Conservation (phyloP, 129 eudicot species). For the Helianthus annuus region HanXRQr2.0-SUNRISE NC_035448.2:59411145-59411644, state of each 20-base stretch:
- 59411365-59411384: not conserved
- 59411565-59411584: not conserved
- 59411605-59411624: too few species aligned
- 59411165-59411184: not conserved
- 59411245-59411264: not conserved
- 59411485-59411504: not conserved
- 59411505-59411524: not conserved
- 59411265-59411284: not conserved
- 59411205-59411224: not conserved
- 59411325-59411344: not conserved
- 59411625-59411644: too few species aligned
- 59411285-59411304: not conserved
- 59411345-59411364: not conserved
- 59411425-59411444: not conserved
- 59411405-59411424: not conserved
- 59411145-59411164: conserved; percentile 7
- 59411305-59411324: not conserved
- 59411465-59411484: not conserved
- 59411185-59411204: not conserved
- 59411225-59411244: not conserved
- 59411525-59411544: not conserved
- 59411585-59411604: not conserved
- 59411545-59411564: not conserved
- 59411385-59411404: not conserved
- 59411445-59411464: not conserved